phyloP scores from a whole-genome alignment of 164 flowering plant genomes.

The Warburgia ugandensis region DNA sequence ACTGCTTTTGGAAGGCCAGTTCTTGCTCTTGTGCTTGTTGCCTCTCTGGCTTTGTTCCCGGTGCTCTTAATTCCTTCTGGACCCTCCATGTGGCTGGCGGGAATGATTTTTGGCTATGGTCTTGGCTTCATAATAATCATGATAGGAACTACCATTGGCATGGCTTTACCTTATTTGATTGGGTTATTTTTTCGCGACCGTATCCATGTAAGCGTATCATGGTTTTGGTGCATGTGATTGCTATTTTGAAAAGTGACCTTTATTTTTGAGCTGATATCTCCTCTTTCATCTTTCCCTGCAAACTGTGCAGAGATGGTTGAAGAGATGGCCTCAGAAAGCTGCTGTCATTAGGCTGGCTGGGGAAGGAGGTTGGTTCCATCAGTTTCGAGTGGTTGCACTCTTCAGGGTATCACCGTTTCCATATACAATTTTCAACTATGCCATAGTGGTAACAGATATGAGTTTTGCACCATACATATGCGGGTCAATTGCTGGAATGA shows the following conservation, averaged over 20 bases:
- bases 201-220: constrained; percentile 66
- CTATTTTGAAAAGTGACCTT: not conserved
- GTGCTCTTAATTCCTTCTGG: constrained; percentile 86
- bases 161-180: constrained; percentile 70
- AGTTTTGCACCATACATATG: constrained; percentile 87
- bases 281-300: not conserved
- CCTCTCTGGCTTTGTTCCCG: constrained; percentile 92
- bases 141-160: constrained; percentile 93
- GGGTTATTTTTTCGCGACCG: constrained; percentile 78
- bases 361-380: constrained; percentile 94
- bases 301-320: constrained; percentile 72
- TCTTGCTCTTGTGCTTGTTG: constrained; percentile 83
- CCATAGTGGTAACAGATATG: constrained; percentile 82
- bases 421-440: constrained; percentile 92
- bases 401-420: constrained; percentile 97
- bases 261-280: no score
- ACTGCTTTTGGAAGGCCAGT: constrained; percentile 95
- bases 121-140: constrained; percentile 90
- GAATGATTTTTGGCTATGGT: constrained; percentile 98
- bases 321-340: constrained; percentile 88
- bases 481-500: constrained; percentile 94
- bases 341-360: constrained; percentile 81
- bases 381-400: constrained; percentile 86
- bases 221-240: not conserved
- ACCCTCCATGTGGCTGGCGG: constrained; percentile 99